A percentile compares a stretch with the other conserved stretches of the same genome.
Conservation (phyloP, 2,329 filamentous ascomycete species). For the Fusarium bulbicola region DNA sequence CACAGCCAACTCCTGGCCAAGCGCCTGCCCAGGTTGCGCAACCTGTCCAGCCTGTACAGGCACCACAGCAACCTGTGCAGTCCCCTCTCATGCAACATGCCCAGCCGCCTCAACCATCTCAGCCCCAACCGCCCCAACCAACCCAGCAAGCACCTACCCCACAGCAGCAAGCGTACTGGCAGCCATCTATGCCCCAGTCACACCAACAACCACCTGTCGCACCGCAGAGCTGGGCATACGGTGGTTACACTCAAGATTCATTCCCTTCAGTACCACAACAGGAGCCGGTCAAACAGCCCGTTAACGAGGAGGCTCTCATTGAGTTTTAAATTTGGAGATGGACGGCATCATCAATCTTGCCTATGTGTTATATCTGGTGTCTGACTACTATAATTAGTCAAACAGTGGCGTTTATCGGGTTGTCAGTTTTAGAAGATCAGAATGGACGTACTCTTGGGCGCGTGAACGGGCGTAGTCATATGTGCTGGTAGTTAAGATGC, state of each 20-base stretch:
- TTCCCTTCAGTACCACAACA: conserved; percentile 70
- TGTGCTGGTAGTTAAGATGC: conserved; percentile 6
- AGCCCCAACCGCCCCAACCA: conserved; percentile 44
- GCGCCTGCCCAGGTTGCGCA: conserved; percentile 31
- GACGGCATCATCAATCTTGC: neutral
- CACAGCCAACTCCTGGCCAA: conserved; percentile 47
- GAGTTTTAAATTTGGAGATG: conserved; percentile 65
- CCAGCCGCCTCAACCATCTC: conserved; percentile 44
- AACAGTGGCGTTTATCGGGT: conserved; percentile 24
- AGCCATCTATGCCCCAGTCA: conserved; percentile 46
- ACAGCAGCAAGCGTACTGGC: conserved; percentile 50
- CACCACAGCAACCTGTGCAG: conserved; percentile 41
- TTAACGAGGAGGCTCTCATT: conserved; percentile 80
- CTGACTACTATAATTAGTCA: neutral
- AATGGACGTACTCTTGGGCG: conserved; percentile 13
- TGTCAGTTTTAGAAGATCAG: conserved; percentile 13
- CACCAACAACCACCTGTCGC: conserved; percentile 45
- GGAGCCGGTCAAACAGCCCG: conserved; percentile 55
- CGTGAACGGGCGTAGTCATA: neutral
- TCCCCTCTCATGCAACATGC: conserved; percentile 35
- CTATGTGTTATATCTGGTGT: neutral
- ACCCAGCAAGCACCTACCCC: conserved; percentile 43
- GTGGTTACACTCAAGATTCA: conserved; percentile 64
- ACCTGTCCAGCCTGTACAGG: conserved; percentile 42
- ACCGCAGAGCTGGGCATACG: conserved; percentile 56